Percentiles rank a stretch among this genome's conserved stretches.
Conservation (phyloP, 257 asterid genomes). For the Capsicum pubescens region DNA sequence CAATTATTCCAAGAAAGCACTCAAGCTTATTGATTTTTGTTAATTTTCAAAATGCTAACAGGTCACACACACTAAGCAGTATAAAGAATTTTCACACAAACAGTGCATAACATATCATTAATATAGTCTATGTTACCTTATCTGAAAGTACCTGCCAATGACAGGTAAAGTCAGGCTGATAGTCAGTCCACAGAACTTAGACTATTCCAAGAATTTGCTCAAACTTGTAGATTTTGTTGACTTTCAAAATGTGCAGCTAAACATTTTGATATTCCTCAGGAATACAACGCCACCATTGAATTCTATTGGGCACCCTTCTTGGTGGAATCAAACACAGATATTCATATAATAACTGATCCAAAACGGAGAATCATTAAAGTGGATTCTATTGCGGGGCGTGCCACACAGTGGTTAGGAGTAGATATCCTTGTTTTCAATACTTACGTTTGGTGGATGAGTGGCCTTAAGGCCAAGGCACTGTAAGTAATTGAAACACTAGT, state of each 20-base stretch:
- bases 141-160: no score
- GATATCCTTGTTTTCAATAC: slow-evolving; percentile 86
- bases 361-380: slow-evolving; percentile 76
- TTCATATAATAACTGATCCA: slow-evolving; percentile 61
- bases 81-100: neutral
- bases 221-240: neutral
- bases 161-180: neutral
- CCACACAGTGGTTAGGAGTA: slow-evolving; percentile 77
- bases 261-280: slow-evolving; percentile 43
- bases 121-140: neutral
- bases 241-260: neutral
- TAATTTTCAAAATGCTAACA: neutral
- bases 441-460: slow-evolving; percentile 97
- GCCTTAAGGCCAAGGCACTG: slow-evolving; percentile 79
- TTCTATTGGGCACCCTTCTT: slow-evolving; percentile 94
- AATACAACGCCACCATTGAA: slow-evolving; percentile 77
- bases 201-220: neutral
- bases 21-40: no score
- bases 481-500: slow-evolving; percentile 38
- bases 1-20: neutral
- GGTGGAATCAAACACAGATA: slow-evolving; percentile 82
- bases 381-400: slow-evolving; percentile 86
- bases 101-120: neutral
- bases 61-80: neutral
- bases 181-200: neutral